phyloP scores from a whole-genome alignment of 2,329 filamentous ascomycete species.

The Sordariomycetes sp. region DNA sequence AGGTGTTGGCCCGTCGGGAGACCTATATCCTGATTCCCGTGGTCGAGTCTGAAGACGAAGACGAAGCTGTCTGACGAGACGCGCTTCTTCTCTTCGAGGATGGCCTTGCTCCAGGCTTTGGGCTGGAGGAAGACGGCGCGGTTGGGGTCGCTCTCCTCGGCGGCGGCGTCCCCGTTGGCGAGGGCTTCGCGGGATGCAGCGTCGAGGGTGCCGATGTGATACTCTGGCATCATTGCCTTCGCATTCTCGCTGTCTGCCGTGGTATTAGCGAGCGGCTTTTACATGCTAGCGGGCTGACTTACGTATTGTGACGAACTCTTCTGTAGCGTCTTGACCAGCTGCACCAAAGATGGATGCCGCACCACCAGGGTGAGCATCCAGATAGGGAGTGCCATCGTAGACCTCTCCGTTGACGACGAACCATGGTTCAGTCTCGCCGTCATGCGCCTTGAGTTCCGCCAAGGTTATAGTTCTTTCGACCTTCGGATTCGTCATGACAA shows the following conservation, averaged over 20 bases:
- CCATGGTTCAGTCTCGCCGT: slow-evolving; percentile 61
- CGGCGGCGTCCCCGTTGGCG: slow-evolving; percentile 21
- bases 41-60: slow-evolving; percentile 72
- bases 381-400: slow-evolving; percentile 74
- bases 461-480: slow-evolving; percentile 56
- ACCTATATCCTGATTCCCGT: slow-evolving; percentile 60
- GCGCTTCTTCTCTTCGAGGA: slow-evolving; percentile 56
- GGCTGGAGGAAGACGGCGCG: slow-evolving; percentile 61
- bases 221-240: slow-evolving; percentile 78
- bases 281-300: slow-evolving; percentile 27
- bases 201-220: slow-evolving; percentile 75
- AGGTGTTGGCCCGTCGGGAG: slow-evolving; percentile 81
- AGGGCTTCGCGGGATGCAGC: slow-evolving; percentile 45
- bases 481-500: slow-evolving; percentile 67
- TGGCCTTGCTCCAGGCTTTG: slow-evolving; percentile 64
- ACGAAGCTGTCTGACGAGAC: slow-evolving; percentile 73
- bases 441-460: slow-evolving; percentile 63
- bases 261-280: not conserved
- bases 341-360: slow-evolving; percentile 75
- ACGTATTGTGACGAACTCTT: slow-evolving; percentile 91
- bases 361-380: slow-evolving; percentile 78
- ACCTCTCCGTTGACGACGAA: slow-evolving; percentile 85
- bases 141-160: slow-evolving; percentile 25
- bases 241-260: slow-evolving; percentile 82
- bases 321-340: slow-evolving; percentile 72